Percentiles rank a stretch among this genome's conserved stretches.
Evolutionary conservation across 2,329 filamentous ascomycete species (phyloP).

Genomic region (Biscogniauxia mediterranea): DNA sequence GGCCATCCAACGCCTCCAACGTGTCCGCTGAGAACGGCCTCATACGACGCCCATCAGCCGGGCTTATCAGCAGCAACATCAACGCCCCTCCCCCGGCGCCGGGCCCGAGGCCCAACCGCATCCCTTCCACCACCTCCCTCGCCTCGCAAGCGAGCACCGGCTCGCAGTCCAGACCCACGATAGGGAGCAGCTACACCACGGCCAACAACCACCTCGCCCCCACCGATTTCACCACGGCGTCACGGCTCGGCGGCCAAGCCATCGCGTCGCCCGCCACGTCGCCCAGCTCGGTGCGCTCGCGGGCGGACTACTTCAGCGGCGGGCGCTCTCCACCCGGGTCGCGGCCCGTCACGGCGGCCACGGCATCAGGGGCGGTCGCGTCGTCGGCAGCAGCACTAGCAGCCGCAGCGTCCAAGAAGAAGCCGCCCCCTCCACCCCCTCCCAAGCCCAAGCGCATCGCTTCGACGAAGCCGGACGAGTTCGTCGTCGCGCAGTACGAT

Average conservation of each 20-base stretch:
- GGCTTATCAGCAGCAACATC: slow-evolving; percentile 39
- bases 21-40: slow-evolving; percentile 35
- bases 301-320: slow-evolving; percentile 33
- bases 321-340: slow-evolving; percentile 12
- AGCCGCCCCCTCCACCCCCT: slow-evolving; percentile 73
- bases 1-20: slow-evolving; percentile 26
- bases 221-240: slow-evolving; percentile 46
- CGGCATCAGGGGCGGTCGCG: slow-evolving; percentile 23
- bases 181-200: slow-evolving; percentile 18
- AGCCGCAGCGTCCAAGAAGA: slow-evolving; percentile 59
- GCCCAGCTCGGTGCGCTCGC: slow-evolving; percentile 27
- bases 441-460: slow-evolving; percentile 61
- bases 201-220: slow-evolving; percentile 35
- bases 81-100: slow-evolving; percentile 23
- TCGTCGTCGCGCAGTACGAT: slow-evolving; percentile 71
- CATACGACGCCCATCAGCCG: slow-evolving; percentile 38
- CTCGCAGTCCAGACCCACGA: slow-evolving; percentile 22
- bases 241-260: slow-evolving; percentile 35
- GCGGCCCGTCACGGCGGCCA: slow-evolving; percentile 26
- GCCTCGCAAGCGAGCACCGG: slow-evolving; percentile 34
- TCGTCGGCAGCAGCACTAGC: slow-evolving; percentile 20
- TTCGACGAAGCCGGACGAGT: slow-evolving; percentile 48
- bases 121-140: slow-evolving; percentile 37
- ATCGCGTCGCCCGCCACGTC: slow-evolving; percentile 28
- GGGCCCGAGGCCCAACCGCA: slow-evolving; percentile 35